Evolutionary conservation across 495 filamentous ascomycete species (phyloP), one percentile per base, ranked within the genome.

Genomic region (Annulohypoxylon stygium): DNA sequence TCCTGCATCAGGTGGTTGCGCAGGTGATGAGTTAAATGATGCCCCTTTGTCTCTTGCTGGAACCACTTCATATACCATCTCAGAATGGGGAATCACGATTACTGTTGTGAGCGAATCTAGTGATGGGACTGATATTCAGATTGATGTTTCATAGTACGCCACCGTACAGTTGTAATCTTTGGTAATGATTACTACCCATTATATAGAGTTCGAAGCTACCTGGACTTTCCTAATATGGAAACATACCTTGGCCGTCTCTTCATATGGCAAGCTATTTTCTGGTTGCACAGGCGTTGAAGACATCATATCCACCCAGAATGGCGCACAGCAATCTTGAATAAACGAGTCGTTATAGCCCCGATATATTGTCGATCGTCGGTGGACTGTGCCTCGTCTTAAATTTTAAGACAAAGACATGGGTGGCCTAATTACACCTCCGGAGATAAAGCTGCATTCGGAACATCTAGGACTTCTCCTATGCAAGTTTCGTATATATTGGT

Each of bases 1-100:
- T 0, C 74, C 76, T 23, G 18, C 33, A 0, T 74, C 71, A 2
- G 26, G 53, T 14, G 76, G 74, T 12, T 78, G 76, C 36, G 65
- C 65, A 9, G 76, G 71, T 11, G 74, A 78, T 39, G 48, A 59
- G 55, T 47, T 78, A 7, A 78, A 78, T 47, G 76, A 73, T 41
- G 76, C 76, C 2, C 61, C 69, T 16, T 51, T 78, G 61, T 63
- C 25, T 48, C 39, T 78, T 34, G 14, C n/a, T 14, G 68, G 71
- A 14, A 70, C 65, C 9, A 68, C 47, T 53, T 71, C 74, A 3
- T 75, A 65, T 61, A 67, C 58, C 4, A 2, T 72, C 2, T 8
- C 67, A 6, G 66, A 55, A 23, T 76, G 74, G 76, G 71, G 66
- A n/a, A 48, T 73, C 8, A 73, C 62, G 25, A 65, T 76, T 26